Percentiles rank a stretch among this genome's conserved stretches.
Evolutionary conservation across 345 rosid species (phyloP).

Genomic region (Anastatica hierochuntica): DNA sequence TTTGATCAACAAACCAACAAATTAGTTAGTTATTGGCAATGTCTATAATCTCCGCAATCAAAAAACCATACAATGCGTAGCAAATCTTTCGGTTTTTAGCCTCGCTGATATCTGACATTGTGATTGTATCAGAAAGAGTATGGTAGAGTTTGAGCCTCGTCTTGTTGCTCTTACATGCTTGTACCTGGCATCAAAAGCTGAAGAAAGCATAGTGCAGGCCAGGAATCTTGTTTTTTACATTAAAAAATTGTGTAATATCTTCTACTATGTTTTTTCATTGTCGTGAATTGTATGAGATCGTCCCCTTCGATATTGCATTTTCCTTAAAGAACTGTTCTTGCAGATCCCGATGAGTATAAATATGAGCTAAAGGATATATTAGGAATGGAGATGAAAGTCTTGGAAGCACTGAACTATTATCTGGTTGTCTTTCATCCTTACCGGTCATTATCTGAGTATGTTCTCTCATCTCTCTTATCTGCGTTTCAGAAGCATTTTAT

Average conservation of each 20-base stretch:
- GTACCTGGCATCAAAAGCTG: constrained; percentile 95
- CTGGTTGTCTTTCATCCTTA: constrained; percentile 94
- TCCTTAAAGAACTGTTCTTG: constrained; percentile 12
- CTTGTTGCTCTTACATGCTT: constrained; percentile 93
- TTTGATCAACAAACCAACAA: too few species aligned
- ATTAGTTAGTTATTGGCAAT: too few species aligned
- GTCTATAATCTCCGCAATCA: too few species aligned
- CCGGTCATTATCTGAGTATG: constrained; percentile 65
- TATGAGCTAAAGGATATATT: constrained; percentile 82
- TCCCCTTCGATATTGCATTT: too few species aligned
- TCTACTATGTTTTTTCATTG: too few species aligned
- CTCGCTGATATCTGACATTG: too few species aligned
- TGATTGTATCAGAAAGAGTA: constrained; percentile 56
- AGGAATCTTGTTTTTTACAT: constrained; percentile 59
- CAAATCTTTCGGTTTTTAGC: too few species aligned
- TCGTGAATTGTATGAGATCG: too few species aligned
- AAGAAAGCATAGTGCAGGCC: constrained; percentile 94
- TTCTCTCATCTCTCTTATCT: too few species aligned
- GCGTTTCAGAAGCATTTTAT: too few species aligned
- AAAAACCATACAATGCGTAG: too few species aligned
- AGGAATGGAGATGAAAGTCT: constrained; percentile 96
- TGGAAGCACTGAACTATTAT: constrained; percentile 88
- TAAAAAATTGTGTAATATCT: constrained; percentile 51
- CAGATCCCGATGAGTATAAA: constrained; percentile 69
- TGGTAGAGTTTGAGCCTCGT: constrained; percentile 87